Base-by-base conservation (phyloP, 108 stramenopile species). In the Mediolabrus comicus region DNA sequence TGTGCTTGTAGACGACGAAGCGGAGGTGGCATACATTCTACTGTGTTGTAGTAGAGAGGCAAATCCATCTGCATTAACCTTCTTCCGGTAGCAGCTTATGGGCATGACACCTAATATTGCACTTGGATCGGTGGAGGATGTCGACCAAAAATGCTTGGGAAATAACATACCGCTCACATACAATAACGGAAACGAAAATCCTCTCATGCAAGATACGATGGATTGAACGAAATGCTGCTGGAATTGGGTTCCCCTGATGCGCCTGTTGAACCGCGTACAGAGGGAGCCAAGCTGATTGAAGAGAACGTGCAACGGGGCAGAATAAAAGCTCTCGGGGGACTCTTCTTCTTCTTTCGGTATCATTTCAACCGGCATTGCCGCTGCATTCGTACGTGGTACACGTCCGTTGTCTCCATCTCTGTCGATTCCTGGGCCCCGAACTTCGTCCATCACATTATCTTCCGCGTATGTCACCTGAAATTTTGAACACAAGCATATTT, bases 211-310 rank as follows among this genome's bases (percentile, higher is more conserved):
- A 6, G 63, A 19, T 16, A 65, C 63, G 41, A 65, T 26, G 39
- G 39, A 30, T 25, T 65, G 63, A 3, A 65, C 49, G 24, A 65
- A 65, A 30, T 65, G 39, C 51, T 53, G 46, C 63, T 65, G 46
- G 9, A 26, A 27, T 25, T 52, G 41, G 3, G 26, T 65, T 26
- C 63, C 63, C 11, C 19, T 31, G 26, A 65, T 49, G 14, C 41
- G 46, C 36, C 27, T 38, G 41, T 65, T 65, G 51, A 32, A 53
- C 32, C 63, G 49, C 16, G 28, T 53, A 28, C 63, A 49, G 3
- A 65, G 46, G 26, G 29, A 28, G 22, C 41, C 63, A 33, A 29
- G 39, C 49, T 65, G 63, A 28, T 65, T 65, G 46, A 65, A 51
- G 12, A 65, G 28, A 17, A 65, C 63, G 32, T 65, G 59, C 34